These are phyloP conservation scores for Colletotrichum liriopes DNA, from an alignment of 2,329 filamentous ascomycete species.

Conservation along the genomic window DNA sequence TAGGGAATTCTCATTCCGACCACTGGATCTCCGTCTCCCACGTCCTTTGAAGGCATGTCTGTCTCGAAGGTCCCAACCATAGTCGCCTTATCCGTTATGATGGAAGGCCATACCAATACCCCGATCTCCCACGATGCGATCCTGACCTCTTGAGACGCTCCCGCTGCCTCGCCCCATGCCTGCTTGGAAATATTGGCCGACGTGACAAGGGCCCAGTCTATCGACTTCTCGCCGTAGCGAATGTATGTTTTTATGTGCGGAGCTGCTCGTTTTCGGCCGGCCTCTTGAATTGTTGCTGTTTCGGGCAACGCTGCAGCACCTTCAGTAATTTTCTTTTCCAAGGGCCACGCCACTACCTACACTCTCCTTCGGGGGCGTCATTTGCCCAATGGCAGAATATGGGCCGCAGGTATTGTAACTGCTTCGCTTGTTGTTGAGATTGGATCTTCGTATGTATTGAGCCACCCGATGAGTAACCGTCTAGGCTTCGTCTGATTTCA, in stretches of 20 bases:
- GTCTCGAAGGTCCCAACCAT: constrained; percentile 81
- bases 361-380: constrained; percentile 60
- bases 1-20: constrained; percentile 89
- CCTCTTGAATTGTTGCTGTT: constrained; percentile 56
- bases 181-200: constrained; percentile 95
- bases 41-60: constrained; percentile 64
- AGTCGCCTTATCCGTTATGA: constrained; percentile 62
- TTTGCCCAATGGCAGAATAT: constrained; percentile 84
- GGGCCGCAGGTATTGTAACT: constrained; percentile 80
- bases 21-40: constrained; percentile 52
- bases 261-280: constrained; percentile 78
- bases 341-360: constrained; percentile 44
- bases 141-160: constrained; percentile 72
- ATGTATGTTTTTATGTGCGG: constrained; percentile 95
- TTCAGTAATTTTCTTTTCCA: constrained; percentile 21
- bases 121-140: constrained; percentile 89
- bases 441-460: constrained; percentile 89
- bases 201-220: constrained; percentile 90
- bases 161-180: constrained; percentile 83
- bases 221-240: constrained; percentile 69
- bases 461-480: constrained; percentile 82
- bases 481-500: constrained; percentile 82
- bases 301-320: constrained; percentile 48
- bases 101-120: constrained; percentile 84
- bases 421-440: constrained; percentile 78